A percentile compares a stretch with the other conserved stretches of the same genome.
phyloP scores from a whole-genome alignment of 345 rosid species.

The Pseudoturritis turrita region DNA sequence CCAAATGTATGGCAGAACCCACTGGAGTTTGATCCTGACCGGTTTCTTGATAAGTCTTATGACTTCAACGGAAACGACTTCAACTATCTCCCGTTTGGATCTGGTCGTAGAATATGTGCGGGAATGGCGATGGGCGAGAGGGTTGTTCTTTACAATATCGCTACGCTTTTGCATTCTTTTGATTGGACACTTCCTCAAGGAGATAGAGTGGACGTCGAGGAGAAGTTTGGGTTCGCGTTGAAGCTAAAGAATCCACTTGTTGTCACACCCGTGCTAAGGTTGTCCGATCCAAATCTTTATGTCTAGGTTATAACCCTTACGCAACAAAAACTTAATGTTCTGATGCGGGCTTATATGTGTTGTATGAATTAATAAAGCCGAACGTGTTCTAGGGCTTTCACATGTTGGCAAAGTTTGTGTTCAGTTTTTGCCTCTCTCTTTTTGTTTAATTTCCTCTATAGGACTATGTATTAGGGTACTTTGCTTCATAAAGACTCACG shows the following conservation, averaged over 20 bases:
- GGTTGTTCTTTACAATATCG: constrained; percentile 2
- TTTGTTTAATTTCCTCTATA: too few relatives aligned
- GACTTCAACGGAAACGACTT: constrained; percentile 6
- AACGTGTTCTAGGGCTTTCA: too few relatives aligned
- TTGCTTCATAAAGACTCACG: too few relatives aligned
- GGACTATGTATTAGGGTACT: too few relatives aligned
- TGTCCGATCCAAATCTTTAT: background rate
- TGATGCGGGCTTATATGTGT: background rate
- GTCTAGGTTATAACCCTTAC: background rate
- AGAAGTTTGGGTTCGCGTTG: constrained; percentile 1
- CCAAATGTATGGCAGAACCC: constrained; percentile 7
- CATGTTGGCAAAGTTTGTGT: too few relatives aligned
- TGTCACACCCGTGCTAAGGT: background rate
- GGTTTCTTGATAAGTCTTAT: background rate
- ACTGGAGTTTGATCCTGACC: background rate
- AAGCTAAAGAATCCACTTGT: constrained; percentile 3
- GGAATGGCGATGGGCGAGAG: constrained; percentile 2
- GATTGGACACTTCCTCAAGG: background rate
- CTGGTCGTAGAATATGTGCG: background rate
- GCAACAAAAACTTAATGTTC: background rate
- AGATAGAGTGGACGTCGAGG: background rate
- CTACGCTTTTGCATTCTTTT: constrained; percentile 3
- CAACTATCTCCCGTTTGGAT: background rate
- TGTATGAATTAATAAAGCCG: background rate
- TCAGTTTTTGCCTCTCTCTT: too few relatives aligned